A percentile compares a stretch with the other conserved stretches of the same genome.
Evolutionary conservation across 2,329 filamentous ascomycete species (phyloP).

Genomic region (Piedraia hortae): DNA sequence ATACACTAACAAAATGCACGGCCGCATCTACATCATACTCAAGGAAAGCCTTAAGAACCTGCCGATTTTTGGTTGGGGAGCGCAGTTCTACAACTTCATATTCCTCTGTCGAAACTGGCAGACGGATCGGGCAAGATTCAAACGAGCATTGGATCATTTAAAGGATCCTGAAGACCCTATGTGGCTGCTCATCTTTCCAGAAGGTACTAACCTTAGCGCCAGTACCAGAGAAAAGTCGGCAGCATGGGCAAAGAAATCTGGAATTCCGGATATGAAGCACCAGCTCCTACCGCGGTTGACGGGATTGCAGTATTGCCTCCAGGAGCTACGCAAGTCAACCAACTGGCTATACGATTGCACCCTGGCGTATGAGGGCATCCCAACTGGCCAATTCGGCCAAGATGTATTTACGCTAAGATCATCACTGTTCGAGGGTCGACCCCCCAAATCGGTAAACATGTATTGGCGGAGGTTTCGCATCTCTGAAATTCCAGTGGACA

Average conservation of each 20-base stretch:
- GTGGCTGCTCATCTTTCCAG: constrained; percentile 74
- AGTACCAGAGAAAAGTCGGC: constrained; percentile 44
- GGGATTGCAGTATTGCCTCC: constrained; percentile 51
- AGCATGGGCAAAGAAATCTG: constrained; percentile 49
- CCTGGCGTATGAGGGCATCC: constrained; percentile 78
- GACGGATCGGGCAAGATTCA: constrained; percentile 47
- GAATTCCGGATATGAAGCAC: constrained; percentile 44
- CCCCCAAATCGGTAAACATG: constrained; percentile 88
- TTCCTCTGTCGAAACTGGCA: constrained; percentile 81
- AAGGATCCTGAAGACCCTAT: constrained; percentile 47
- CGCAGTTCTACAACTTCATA: constrained; percentile 72
- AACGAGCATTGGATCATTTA: constrained; percentile 43
- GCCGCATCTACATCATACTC: constrained; percentile 68
- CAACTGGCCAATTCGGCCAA: constrained; percentile 62
- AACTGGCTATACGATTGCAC: constrained; percentile 85
- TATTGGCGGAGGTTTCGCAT: constrained; percentile 75
- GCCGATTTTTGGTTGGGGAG: constrained; percentile 52
- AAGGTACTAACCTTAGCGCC: constrained; percentile 54
- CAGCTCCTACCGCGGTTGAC: constrained; percentile 54
- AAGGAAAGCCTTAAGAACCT: constrained; percentile 68
- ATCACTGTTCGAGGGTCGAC: constrained; percentile 66
- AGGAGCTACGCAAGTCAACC: constrained; percentile 43
- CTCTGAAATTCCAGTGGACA: constrained; percentile 52
- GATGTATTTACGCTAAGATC: constrained; percentile 66
- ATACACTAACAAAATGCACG: constrained; percentile 64